phyloP scores from a whole-genome alignment of 805 yeast genomes.

The Kodamaea jinghongensis region DNA sequence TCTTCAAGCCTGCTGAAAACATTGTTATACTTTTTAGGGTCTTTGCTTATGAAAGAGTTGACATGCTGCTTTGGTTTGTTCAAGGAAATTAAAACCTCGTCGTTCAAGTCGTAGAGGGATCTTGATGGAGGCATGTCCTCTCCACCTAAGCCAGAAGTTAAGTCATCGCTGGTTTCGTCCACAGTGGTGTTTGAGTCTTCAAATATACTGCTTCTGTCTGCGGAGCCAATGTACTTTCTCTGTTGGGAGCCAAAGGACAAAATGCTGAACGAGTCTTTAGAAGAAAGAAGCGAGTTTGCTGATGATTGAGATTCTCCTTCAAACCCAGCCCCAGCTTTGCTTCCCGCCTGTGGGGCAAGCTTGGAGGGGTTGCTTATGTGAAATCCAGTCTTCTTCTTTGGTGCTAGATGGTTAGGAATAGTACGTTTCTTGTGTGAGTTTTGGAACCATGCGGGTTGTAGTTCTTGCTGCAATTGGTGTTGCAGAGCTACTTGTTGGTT shows the following conservation, averaged over 20 bases:
- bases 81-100: constrained; percentile 38
- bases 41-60: constrained; percentile 43
- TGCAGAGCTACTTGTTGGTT: constrained; percentile 1
- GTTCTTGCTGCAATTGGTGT: constrained; percentile 6
- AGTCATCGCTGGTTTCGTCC: constrained; percentile 31
- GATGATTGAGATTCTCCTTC: constrained; percentile 7
- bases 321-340: constrained; percentile 6
- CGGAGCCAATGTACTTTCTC: constrained; percentile 17
- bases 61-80: constrained; percentile 34
- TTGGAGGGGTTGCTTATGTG: constrained; percentile 28
- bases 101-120: constrained; percentile 49
- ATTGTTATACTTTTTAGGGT: constrained; percentile 46
- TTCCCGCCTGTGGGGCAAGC: constrained; percentile 11
- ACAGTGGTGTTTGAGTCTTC: constrained; percentile 24
- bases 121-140: constrained; percentile 50
- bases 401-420: constrained; percentile 41
- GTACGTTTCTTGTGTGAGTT: constrained; percentile 29
- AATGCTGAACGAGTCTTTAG: constrained; percentile 29
- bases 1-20: constrained; percentile 38
- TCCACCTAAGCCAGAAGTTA: constrained; percentile 16
- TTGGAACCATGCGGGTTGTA: constrained; percentile 37
- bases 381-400: constrained; percentile 40
- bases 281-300: constrained; percentile 10
- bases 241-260: constrained; percentile 35
- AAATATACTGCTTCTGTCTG: constrained; percentile 18